Evolutionary conservation across 768 basidiomycete species (phyloP), one percentile per base, ranked within the genome.

Genomic region (Boletus patriciae): DNA sequence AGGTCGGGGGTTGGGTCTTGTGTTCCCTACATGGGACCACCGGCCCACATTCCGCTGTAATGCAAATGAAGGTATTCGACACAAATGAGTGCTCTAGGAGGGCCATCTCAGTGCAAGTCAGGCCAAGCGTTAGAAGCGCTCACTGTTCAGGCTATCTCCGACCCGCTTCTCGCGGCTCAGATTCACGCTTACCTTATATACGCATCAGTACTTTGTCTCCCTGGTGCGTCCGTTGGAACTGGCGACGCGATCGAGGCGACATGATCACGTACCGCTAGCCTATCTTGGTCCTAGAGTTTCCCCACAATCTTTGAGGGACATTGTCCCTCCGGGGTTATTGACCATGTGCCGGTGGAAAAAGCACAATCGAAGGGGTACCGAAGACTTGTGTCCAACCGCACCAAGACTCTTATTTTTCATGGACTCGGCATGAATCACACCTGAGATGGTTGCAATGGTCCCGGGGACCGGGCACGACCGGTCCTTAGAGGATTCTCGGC

Each of bases 291-390:
- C 12, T 23, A 33, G 3, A n/a, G 21, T 34, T 52, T 50, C 41
- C 53, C 50, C 1, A 44, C 42, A 31, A 41, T 21, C 6, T 8
- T 40, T 13, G 21, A 21, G n/a, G 44, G 15, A 19, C 42, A 21
- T 19, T 27, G 43, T 49, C 46, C 43, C 37, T 57, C 38, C 10
- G 57, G 55, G 64, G 54, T 53, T 57, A 41, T 27, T 15, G 38
- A 34, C 9, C 56, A 46, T 43, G 21, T 5, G 45, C 6, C 9
- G 15, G 16, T 27, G 33, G 15, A 18, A 44, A 52, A 54, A 6
- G 37, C 23, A 47, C 19, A 21, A 46, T 43, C 29, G 16, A 48
- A 31, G 38, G 12, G 19, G 11, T 12, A n/a, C 23, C 34, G 7
- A 50, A 50, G 44, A 21, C 27, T 5, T 16, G 42, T 27, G 9